A percentile compares a stretch with the other conserved stretches of the same genome.
Evolutionary conservation across 495 filamentous ascomycete genomes (phyloP).

Genomic region (Neurospora sp.): DNA sequence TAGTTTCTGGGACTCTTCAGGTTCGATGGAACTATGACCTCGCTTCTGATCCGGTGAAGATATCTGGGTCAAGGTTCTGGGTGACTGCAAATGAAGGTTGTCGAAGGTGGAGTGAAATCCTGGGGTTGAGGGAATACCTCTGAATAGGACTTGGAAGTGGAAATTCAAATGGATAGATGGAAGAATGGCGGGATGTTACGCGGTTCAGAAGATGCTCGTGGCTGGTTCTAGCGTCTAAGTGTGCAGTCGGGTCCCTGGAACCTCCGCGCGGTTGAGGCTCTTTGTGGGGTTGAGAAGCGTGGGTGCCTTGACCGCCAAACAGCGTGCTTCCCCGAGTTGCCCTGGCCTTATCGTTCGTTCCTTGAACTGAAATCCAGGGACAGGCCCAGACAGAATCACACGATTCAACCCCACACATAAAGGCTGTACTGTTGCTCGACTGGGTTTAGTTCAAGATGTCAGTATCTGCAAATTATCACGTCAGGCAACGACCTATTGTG

Average conservation of each 20-base stretch:
- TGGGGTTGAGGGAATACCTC: background rate
- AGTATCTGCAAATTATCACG: background rate
- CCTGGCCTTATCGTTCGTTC: background rate
- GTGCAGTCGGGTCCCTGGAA: background rate
- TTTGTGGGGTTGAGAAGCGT: background rate
- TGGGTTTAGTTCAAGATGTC: background rate
- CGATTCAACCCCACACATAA: background rate
- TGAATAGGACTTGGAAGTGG: background rate
- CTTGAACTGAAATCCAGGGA: background rate
- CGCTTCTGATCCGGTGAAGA: background rate
- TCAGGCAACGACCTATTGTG: background rate
- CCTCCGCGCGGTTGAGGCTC: background rate
- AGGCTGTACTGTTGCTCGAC: background rate
- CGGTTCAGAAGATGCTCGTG: background rate
- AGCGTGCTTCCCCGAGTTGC: background rate
- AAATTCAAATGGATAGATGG: background rate
- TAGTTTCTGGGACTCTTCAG: background rate
- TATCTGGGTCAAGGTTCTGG: background rate
- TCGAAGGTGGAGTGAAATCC: background rate
- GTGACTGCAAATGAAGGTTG: background rate
- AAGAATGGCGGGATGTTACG: background rate
- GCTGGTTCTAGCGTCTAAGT: background rate
- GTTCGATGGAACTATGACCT: background rate
- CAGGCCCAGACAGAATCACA: background rate
- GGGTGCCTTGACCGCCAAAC: background rate